phyloP scores from a whole-genome alignment of 2,329 filamentous ascomycete species.

The Nigrospora oryzae region DNA sequence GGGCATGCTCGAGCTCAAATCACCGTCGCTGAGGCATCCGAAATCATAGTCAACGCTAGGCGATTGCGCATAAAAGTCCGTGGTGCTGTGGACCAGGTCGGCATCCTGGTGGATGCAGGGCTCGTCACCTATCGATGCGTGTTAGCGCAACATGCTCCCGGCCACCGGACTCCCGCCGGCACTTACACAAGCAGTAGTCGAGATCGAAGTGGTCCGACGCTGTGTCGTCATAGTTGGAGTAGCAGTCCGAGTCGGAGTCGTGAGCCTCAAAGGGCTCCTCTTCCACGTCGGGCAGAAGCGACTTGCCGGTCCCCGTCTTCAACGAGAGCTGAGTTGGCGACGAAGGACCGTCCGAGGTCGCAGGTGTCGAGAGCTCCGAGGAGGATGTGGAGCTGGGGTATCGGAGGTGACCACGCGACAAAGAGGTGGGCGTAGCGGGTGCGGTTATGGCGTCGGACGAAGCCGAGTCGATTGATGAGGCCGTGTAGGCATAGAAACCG shows the following conservation, averaged over 20 bases:
- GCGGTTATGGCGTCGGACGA: conserved; percentile 57
- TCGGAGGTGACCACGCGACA: conserved; percentile 52
- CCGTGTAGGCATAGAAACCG: conserved; percentile 33
- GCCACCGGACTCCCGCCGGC: background rate
- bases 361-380: conserved; percentile 51
- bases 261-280: conserved; percentile 73
- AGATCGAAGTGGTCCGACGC: conserved; percentile 33
- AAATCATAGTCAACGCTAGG: conserved; percentile 55
- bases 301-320: conserved; percentile 46
- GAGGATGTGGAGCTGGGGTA: conserved; percentile 74
- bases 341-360: conserved; percentile 40
- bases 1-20: conserved; percentile 36
- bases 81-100: conserved; percentile 28
- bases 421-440: conserved; percentile 64
- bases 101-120: conserved; percentile 49
- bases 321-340: conserved; percentile 40
- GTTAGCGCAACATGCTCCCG: too few species aligned
- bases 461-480: conserved; percentile 35
- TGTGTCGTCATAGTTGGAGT: conserved; percentile 37
- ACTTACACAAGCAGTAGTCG: conserved; percentile 70
- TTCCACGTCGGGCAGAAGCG: conserved; percentile 69
- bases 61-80: conserved; percentile 28
- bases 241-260: conserved; percentile 38
- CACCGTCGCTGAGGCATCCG: conserved; percentile 57
- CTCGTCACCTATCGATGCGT: conserved; percentile 42